A percentile compares a stretch with the other conserved stretches of the same genome.
phyloP scores from a whole-genome alignment of 768 basidiomycete genomes.

The Paxillus ammoniavirescens region DNA sequence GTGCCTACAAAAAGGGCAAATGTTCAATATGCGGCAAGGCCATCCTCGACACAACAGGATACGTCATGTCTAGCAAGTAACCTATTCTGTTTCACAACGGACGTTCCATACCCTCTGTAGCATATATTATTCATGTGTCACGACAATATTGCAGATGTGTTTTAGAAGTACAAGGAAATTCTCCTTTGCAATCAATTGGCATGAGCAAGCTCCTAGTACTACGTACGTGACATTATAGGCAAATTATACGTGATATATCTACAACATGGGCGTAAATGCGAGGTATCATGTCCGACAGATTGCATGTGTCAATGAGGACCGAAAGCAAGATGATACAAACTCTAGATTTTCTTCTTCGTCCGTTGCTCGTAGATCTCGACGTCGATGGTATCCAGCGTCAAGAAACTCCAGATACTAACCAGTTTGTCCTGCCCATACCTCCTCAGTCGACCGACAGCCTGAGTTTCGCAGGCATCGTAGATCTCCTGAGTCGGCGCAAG shows the following conservation, averaged over 20 bases:
- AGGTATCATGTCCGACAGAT: constrained; percentile 1
- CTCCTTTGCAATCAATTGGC: background rate
- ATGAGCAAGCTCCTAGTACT: background rate
- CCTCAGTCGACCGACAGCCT: constrained; percentile 81
- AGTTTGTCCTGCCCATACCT: constrained; percentile 81
- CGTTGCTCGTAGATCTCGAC: constrained; percentile 72
- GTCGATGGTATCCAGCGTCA: constrained; percentile 88
- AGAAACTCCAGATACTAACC: constrained; percentile 80
- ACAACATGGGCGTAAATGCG: background rate
- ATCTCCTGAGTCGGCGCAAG: constrained; percentile 80
- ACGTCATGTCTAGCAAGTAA: constrained; percentile 83
- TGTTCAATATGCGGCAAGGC: constrained; percentile 88
- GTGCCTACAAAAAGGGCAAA: constrained; percentile 83
- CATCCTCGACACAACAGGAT: constrained; percentile 80
- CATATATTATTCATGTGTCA: background rate
- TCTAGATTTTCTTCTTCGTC: constrained; percentile 30
- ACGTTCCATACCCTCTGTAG: constrained; percentile 25
- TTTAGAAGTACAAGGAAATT: too few relatives aligned
- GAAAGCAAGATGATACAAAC: background rate
- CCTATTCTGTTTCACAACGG: background rate
- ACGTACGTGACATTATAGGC: background rate
- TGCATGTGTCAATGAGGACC: background rate
- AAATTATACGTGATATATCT: background rate
- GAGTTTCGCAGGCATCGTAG: constrained; percentile 80
- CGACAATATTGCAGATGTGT: constrained; percentile 1